Conservation (phyloP, 768 basidiomycete species). For the Kwoniella sp. region DNA sequence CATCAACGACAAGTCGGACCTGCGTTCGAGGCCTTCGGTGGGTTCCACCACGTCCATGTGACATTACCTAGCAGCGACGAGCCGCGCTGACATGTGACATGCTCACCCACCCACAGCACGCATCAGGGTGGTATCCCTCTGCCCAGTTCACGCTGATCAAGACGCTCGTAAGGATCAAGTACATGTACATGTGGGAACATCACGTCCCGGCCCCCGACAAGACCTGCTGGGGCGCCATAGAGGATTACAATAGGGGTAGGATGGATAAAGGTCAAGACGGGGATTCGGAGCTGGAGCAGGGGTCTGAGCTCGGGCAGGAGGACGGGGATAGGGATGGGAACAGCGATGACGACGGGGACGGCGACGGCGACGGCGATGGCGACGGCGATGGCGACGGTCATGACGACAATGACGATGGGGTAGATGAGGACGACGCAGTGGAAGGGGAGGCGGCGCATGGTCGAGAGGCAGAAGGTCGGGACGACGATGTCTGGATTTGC, state of each 20-base stretch:
- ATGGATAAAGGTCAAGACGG: background rate
- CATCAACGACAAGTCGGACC: conserved; percentile 68
- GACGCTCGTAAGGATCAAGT: conserved; percentile 76
- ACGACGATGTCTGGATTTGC: too few relatives aligned
- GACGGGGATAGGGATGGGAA: background rate
- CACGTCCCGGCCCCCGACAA: conserved; percentile 51
- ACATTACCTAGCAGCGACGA: too few relatives aligned
- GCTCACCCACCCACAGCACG: background rate
- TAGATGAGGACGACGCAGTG: background rate
- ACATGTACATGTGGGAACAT: conserved; percentile 59
- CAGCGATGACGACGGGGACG: background rate
- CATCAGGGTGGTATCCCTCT: conserved; percentile 78
- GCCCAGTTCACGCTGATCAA: conserved; percentile 78
- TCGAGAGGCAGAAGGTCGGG: background rate
- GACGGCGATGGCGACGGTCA: background rate
- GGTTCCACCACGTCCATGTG: conserved; percentile 40
- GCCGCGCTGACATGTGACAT: conserved; percentile 14
- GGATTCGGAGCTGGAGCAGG: conserved; percentile 3
- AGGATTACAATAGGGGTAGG: conserved; percentile 10
- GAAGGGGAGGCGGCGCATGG: background rate
- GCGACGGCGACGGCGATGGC: background rate
- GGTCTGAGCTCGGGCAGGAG: background rate
- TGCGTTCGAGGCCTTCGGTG: conserved; percentile 71
- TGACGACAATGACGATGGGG: background rate
- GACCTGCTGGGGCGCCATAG: conserved; percentile 33